phyloP scores from a whole-genome alignment of 2,329 filamentous ascomycete genomes.

The Lojkania enalia region DNA sequence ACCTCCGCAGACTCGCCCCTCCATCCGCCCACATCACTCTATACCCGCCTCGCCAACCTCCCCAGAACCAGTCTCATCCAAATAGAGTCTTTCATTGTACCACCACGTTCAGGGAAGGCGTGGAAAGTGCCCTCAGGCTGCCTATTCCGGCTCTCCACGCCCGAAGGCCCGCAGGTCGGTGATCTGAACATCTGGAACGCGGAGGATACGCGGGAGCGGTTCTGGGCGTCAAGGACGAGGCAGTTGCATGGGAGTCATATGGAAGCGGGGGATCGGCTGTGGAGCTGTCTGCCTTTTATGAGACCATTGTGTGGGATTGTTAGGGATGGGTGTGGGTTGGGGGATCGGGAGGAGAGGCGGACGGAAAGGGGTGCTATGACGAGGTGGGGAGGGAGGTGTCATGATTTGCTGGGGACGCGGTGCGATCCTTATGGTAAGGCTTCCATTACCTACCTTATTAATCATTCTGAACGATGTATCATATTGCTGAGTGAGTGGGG shows the following conservation, averaged over 20 bases:
- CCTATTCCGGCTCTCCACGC: conserved; percentile 74
- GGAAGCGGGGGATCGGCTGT: conserved; percentile 70
- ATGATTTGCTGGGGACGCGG: conserved; percentile 79
- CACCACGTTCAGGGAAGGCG: conserved; percentile 72
- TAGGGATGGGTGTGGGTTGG: conserved; percentile 66
- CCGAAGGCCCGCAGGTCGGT: conserved; percentile 76
- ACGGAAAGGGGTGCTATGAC: conserved; percentile 54
- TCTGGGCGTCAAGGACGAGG: conserved; percentile 79
- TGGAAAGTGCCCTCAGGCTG: conserved; percentile 71
- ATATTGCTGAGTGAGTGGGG: no score
- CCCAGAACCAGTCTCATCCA: conserved; percentile 16
- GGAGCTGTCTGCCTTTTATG: conserved; percentile 78
- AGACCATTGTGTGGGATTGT: conserved; percentile 72
- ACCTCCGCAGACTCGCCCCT: conserved; percentile 34
- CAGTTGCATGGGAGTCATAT: conserved; percentile 80
- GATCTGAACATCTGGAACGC: conserved; percentile 83
- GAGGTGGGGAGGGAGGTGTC: conserved; percentile 67
- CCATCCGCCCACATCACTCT: conserved; percentile 37
- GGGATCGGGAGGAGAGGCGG: conserved; percentile 47
- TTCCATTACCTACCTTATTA: no score
- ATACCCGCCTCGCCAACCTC: conserved; percentile 26
- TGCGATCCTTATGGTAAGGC: conserved; percentile 74
- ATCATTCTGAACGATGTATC: no score
- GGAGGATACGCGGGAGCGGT: conserved; percentile 74
- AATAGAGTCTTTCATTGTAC: conserved; percentile 53